Evolutionary conservation across 768 basidiomycete species (phyloP), one percentile per base, ranked within the genome.

Genomic region (Russula brevipes): DNA sequence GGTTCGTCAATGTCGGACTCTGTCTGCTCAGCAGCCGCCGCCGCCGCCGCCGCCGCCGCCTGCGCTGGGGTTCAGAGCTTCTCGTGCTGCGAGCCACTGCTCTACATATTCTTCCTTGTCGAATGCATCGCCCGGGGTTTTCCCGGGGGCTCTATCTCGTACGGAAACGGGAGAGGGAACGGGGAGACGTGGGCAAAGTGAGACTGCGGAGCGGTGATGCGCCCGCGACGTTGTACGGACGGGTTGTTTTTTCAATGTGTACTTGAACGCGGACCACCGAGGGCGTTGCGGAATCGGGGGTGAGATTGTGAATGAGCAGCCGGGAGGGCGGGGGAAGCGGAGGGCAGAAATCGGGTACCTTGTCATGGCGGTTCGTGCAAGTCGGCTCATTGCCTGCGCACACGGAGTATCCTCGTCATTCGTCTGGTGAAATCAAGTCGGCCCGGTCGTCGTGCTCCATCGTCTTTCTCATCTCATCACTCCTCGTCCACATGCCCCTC

Each of bases 171-270:
- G 0, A 89, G 64, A 9, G 93, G 91, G 66, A 92, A 81, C 0
- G 96, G 95, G 3, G 89, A 81, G 59, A 92, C 86, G 71, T 86
- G 85, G n/a, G 88, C 82, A 74, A 85, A 94, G 72, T 94, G 92
- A 4, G 82, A 81, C 45, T 79, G 72, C 0, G 78, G 71, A 0
- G 80, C 73, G 17, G 89, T 75, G 1, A 90, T 76, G 62, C 87
- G 82, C 42, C 87, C 80, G 59, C 90, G 81, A 19, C 89, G 83
- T 71, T 89, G 89, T 24, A 86, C 65, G 70, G 85, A 88, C 0
- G 91, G 90, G 2, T 73, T 77, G 55, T 70, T 77, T 7, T n/a
- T 69, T 71, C 57, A 87, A 80, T 10, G 84, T 74, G 17, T 77
- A 72, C 42, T 80, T 77, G 67, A 89, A 89, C 0, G 69, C 73